phyloP scores from a whole-genome alignment of 2,329 filamentous ascomycete species.

The Cordyceps farinosa region DNA sequence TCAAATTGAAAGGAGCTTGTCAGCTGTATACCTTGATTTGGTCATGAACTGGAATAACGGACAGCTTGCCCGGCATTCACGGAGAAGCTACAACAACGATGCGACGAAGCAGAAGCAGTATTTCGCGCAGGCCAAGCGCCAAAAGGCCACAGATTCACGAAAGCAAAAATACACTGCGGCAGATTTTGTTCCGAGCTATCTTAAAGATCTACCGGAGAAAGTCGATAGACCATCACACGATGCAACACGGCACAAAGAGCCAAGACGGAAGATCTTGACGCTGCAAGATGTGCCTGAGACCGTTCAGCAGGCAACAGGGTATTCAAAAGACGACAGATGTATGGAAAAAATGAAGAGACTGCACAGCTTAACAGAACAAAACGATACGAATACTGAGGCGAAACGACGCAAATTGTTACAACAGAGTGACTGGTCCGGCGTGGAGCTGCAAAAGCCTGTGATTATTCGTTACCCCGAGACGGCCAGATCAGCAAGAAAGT shows the following conservation, averaged over 20 bases:
- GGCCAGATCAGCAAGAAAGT: not conserved
- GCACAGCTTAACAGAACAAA: not conserved
- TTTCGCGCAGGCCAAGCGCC: constrained; percentile 32
- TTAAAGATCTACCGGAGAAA: constrained; percentile 5
- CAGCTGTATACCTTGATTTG: not conserved
- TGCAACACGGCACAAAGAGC: not conserved
- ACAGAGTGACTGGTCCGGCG: constrained; percentile 29
- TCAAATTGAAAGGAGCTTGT: not conserved
- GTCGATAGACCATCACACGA: not conserved
- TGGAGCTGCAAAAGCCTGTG: constrained; percentile 31
- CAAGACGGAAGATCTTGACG: not conserved
- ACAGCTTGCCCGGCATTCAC: constrained; percentile 34
- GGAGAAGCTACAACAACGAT: constrained; percentile 33
- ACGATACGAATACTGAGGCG: constrained; percentile 7
- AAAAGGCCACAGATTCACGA: not conserved
- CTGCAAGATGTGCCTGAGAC: not conserved
- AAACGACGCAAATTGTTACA: constrained; percentile 21
- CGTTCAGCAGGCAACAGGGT: not conserved
- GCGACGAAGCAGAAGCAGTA: constrained; percentile 35
- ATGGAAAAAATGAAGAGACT: not conserved
- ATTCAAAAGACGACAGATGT: not conserved
- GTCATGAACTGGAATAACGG: constrained; percentile 44
- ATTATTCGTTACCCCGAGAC: constrained; percentile 22
- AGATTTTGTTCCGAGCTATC: constrained; percentile 29
- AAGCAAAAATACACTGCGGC: not conserved